Evolutionary conservation across 2,329 filamentous ascomycete species (phyloP).

Genomic region (Microcyclospora tardicrescens): DNA sequence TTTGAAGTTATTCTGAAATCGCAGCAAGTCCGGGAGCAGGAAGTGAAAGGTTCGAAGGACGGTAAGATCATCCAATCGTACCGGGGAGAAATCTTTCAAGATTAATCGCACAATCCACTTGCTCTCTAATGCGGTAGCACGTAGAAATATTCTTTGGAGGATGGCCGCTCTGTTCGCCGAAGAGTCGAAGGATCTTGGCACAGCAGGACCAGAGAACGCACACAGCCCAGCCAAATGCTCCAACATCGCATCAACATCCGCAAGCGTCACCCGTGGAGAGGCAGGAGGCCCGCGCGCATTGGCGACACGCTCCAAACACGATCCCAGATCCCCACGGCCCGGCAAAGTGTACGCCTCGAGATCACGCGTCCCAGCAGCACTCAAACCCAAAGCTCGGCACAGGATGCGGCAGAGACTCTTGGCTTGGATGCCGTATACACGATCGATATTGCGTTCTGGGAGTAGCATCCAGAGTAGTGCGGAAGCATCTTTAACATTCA

Average conservation of each 20-base stretch:
- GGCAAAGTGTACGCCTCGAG: constrained; percentile 50
- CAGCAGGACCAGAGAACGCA: constrained; percentile 54
- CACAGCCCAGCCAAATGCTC: constrained; percentile 54
- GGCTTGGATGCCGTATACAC: constrained; percentile 60
- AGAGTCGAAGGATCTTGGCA: constrained; percentile 24
- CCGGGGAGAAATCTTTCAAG: constrained; percentile 60
- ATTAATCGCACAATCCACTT: constrained; percentile 82
- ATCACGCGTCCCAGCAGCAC: constrained; percentile 45
- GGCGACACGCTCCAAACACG: constrained; percentile 56
- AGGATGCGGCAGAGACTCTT: constrained; percentile 53
- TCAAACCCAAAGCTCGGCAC: constrained; percentile 51
- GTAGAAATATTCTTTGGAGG: constrained; percentile 45
- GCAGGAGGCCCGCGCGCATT: constrained; percentile 38
- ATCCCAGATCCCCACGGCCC: constrained; percentile 53
- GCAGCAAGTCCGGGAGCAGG: constrained; percentile 54
- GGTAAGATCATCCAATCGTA: constrained; percentile 45
- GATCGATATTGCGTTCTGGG: constrained; percentile 62
- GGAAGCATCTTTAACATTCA: constrained; percentile 40
- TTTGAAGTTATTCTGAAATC: constrained; percentile 55
- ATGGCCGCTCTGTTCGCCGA: constrained; percentile 28
- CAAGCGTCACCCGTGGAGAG: constrained; percentile 42
- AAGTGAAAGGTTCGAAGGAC: constrained; percentile 53
- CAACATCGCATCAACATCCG: constrained; percentile 58
- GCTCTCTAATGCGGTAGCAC: constrained; percentile 53
- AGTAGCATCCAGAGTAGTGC: constrained; percentile 65